Conservation (phyloP, 495 filamentous ascomycete genomes). For the Symbiotaphrina buchneri region DNA sequence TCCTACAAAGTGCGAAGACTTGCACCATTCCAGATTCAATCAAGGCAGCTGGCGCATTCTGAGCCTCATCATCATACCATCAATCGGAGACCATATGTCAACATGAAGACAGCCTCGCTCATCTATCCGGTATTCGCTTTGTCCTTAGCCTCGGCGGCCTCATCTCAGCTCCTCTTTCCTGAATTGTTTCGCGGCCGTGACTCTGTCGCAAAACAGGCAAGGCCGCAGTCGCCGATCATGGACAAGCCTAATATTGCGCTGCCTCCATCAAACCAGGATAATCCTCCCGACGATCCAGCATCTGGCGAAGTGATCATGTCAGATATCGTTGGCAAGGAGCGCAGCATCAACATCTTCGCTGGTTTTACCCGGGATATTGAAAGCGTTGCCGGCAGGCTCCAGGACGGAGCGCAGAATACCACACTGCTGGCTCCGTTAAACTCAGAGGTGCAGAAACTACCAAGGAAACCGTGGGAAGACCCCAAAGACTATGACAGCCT, state of each 20-base stretch:
- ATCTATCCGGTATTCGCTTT: too few relatives aligned
- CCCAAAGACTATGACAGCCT: constrained; percentile 51
- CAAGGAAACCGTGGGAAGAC: constrained; percentile 89
- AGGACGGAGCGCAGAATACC: constrained; percentile 45
- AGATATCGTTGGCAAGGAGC: constrained; percentile 68
- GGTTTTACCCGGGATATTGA: constrained; percentile 67
- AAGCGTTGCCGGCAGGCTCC: constrained; percentile 42
- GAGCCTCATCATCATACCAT: too few relatives aligned
- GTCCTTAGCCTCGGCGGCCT: too few relatives aligned
- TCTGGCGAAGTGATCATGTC: constrained; percentile 35
- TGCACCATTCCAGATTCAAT: too few relatives aligned
- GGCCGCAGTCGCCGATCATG: constrained; percentile 8
- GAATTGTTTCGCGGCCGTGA: too few relatives aligned
- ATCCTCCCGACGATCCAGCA: not conserved
- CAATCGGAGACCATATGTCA: too few relatives aligned
- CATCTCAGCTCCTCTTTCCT: too few relatives aligned
- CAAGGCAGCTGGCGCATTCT: too few relatives aligned
- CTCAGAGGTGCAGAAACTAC: constrained; percentile 51
- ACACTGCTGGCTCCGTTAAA: constrained; percentile 85
- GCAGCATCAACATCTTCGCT: constrained; percentile 72
- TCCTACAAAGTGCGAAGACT: too few relatives aligned
- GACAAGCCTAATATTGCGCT: constrained; percentile 13
- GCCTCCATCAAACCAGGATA: constrained; percentile 13
- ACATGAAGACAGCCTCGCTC: too few relatives aligned
- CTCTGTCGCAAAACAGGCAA: too few relatives aligned